Evolutionary conservation across 208 protist species (phyloP).

Genomic region (Wallacemonas sp.): DNA sequence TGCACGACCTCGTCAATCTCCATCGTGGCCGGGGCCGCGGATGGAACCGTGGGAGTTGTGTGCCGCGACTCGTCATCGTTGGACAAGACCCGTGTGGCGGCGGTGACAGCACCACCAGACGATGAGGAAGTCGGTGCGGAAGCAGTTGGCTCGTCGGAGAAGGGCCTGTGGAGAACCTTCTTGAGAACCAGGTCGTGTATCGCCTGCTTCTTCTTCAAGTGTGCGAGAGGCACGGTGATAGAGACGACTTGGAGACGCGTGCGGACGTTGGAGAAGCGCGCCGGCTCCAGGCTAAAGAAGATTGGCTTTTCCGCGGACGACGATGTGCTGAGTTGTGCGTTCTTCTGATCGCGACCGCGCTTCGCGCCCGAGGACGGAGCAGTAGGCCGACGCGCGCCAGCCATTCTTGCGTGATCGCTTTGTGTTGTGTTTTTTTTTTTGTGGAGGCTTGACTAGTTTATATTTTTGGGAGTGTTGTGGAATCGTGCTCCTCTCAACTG

Average conservation of each 20-base stretch:
- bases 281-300: constrained; percentile 45
- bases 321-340: too few relatives aligned
- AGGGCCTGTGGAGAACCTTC: constrained; percentile 46
- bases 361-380: background rate
- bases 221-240: constrained; percentile 42
- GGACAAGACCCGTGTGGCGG: background rate
- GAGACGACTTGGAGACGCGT: constrained; percentile 27
- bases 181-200: constrained; percentile 50
- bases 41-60: background rate
- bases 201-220: constrained; percentile 35
- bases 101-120: too few relatives aligned
- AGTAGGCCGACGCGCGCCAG: constrained; percentile 2
- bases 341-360: background rate
- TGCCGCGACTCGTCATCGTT: background rate
- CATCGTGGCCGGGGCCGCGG: background rate
- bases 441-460: too few relatives aligned
- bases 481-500: too few relatives aligned
- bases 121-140: too few relatives aligned
- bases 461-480: too few relatives aligned
- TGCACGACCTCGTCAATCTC: constrained; percentile 36
- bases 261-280: constrained; percentile 34
- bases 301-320: constrained; percentile 20
- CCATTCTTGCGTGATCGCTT: background rate
- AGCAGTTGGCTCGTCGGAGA: too few relatives aligned
- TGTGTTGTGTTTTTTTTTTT: background rate